Conservation (phyloP, 2,329 filamentous ascomycete genomes). For the Pseudogymnoascus sp. region DNA sequence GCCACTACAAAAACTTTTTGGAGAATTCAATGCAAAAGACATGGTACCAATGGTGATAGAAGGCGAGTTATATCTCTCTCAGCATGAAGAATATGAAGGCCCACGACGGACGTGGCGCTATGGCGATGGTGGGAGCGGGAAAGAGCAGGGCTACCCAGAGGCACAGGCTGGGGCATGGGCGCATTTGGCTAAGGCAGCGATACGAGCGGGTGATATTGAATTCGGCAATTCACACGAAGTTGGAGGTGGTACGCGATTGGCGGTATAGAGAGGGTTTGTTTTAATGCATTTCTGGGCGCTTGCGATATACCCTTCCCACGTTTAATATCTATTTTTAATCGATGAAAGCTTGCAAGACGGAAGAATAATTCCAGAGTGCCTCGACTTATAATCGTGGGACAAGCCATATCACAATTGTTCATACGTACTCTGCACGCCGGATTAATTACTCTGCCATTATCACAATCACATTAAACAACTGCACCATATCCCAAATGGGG, state of each 20-base stretch:
- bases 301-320: not conserved
- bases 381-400: not conserved
- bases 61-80: not conserved
- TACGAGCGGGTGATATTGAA: not conserved
- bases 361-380: not conserved
- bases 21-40: not conserved
- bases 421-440: not conserved
- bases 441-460: not conserved
- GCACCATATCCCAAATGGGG: no score
- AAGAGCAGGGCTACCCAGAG: not conserved
- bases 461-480: no score
- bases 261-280: not conserved
- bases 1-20: not conserved
- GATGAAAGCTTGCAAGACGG: not conserved
- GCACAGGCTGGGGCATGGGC: not conserved
- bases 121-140: not conserved
- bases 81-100: not conserved
- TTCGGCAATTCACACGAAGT: not conserved
- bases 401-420: not conserved
- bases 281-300: not conserved
- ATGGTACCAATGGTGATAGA: not conserved
- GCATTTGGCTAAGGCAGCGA: not conserved
- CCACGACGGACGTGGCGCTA: not conserved
- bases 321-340: not conserved
- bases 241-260: not conserved